Evolutionary conservation across 2,329 filamentous ascomycete species (phyloP), one percentile per base, ranked within the genome.

Genomic region (Trichoderma koningiopsis): DNA sequence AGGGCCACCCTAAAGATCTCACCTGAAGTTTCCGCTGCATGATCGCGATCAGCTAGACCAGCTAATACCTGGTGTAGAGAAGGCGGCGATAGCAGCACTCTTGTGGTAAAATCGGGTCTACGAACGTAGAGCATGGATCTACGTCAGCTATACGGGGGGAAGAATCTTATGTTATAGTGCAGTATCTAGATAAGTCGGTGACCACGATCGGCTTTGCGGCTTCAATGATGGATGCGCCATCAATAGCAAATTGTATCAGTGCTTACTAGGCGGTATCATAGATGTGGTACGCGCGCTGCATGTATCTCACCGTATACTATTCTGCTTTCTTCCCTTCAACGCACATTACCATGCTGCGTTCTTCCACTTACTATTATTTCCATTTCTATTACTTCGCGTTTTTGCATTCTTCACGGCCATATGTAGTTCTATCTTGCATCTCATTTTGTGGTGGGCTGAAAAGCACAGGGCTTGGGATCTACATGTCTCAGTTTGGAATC

Each of bases 11-110:
- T 27, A 47, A 47, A 43, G 63, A 66, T 66, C 63, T 57, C 24
- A 24, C 63, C 35, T 49, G n/a, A 58, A 66, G 63, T 47, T 66
- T 53, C 58, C 10, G 35, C 52, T 47, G 57, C 63, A 29, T 58
- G 29, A 47, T 66, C 27, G 47, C 37, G 53, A 49, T 56, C 53
- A 33, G 37, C 53, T 29, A 11, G 31, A 43, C 27, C 37, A 58
- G 56, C 40, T 47, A 43, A 43, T 43, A 58, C 56, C 63, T 66
- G 53, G 53, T 29, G 58, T 47, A 29, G 19, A 31, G 27, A 63
- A n/a, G 31, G 31, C 24, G 2, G 61, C 43, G 33, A 55, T 64
- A 27, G 19, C 27, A 31, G 27, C 31, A 19, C 11, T 33, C 35
- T 27, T 27, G 40, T 19, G 16, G 31, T 57, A 57, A 8, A 19